Evolutionary conservation across 371 early-diverging fungal genomes (phyloP).

Genomic region (Circinella umbellata): DNA sequence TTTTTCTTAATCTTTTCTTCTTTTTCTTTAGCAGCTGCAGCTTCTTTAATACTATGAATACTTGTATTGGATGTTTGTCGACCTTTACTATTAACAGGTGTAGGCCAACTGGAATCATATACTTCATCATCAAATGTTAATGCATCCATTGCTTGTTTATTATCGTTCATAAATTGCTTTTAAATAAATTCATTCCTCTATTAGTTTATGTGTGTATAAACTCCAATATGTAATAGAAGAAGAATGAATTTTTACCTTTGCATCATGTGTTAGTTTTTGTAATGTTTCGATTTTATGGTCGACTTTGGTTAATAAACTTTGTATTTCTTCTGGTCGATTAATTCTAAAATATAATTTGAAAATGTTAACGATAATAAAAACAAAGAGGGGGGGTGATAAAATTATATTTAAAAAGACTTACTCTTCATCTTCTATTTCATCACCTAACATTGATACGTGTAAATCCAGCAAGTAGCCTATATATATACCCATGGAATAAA

Average conservation of each 20-base stretch:
- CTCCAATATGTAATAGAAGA: not conserved
- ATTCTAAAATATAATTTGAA: not conserved
- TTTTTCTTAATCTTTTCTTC: not conserved
- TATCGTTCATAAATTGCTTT: constrained; percentile 25
- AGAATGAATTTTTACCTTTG: constrained; percentile 17
- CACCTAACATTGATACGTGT: constrained; percentile 39
- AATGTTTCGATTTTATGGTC: constrained; percentile 19
- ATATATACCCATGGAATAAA: too few species aligned
- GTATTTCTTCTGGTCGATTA: constrained; percentile 5
- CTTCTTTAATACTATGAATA: constrained; percentile 12
- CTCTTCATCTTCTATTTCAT: constrained; percentile 21
- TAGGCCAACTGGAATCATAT: not conserved
- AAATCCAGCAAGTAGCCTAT: constrained; percentile 32
- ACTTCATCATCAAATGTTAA: constrained; percentile 22
- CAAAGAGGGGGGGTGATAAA: too few species aligned
- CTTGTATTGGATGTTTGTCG: constrained; percentile 5
- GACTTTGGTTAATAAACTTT: constrained; percentile 11
- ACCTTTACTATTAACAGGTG: constrained; percentile 9
- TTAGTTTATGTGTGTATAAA: not conserved
- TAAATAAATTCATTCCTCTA: not conserved
- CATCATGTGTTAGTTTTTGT: constrained; percentile 13
- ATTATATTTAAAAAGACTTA: not conserved
- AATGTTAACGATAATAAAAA: too few species aligned
- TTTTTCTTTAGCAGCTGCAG: not conserved
- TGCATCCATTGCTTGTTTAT: constrained; percentile 17